phyloP scores from a whole-genome alignment of 129 eudicot species.

The Lactuca saligna region DNA sequence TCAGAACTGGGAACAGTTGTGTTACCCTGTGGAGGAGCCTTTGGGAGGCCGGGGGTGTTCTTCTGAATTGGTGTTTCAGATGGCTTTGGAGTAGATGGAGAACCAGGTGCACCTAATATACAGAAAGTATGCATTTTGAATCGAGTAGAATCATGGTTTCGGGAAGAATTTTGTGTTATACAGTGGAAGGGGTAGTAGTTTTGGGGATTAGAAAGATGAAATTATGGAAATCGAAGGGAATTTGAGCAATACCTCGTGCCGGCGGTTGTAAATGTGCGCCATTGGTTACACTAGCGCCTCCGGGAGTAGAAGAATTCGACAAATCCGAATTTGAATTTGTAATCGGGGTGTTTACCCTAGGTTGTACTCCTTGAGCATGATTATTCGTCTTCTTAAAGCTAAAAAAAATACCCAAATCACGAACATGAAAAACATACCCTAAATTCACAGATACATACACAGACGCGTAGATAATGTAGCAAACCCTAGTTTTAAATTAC shows the following conservation, averaged over 20 bases:
- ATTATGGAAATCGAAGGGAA: neutral
- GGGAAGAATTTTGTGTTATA: neutral
- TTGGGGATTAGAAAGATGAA: neutral
- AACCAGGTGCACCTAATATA: conserved; percentile 43
- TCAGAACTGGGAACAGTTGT: conserved; percentile 34
- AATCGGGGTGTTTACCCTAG: conserved; percentile 29
- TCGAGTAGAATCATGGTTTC: neutral
- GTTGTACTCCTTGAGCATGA: conserved; percentile 60
- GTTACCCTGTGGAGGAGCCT: conserved; percentile 53
- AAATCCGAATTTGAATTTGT: conserved; percentile 26
- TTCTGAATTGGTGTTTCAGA: conserved; percentile 38
- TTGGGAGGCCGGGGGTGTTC: conserved; percentile 48
- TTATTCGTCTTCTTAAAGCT: conserved; percentile 55
- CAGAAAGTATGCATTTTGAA: neutral
- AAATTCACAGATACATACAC: conserved; percentile 5
- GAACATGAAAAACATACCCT: conserved; percentile 29
- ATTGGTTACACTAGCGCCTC: conserved; percentile 42
- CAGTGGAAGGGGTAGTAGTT: neutral
- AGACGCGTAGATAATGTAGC: neutral
- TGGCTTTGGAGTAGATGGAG: conserved; percentile 40
- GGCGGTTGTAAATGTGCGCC: conserved; percentile 47
- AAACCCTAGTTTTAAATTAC: conserved; percentile 29
- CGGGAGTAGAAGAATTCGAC: conserved; percentile 31
- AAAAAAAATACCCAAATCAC: conserved; percentile 5
- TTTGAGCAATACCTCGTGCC: conserved; percentile 36